phyloP scores from a whole-genome alignment of 176 grass and related monocot genomes.

The barley (Hordeum vulgare) region MorexV3_pseudomolecules_assembly NC_058520.1:507232610-507233109 shows the following conservation, averaged over 20 bases:
- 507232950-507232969: conserved; percentile 99
- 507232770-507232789: not conserved
- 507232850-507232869: not conserved
- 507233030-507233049: conserved; percentile 74
- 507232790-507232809: not conserved
- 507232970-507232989: conserved; percentile 96
- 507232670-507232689: conserved; percentile 96
- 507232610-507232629: not conserved
- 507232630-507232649: conserved; percentile 21
- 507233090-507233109: conserved; percentile 54
- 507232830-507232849: not conserved
- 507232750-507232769: not conserved
- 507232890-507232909: conserved; percentile 5
- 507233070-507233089: conserved; percentile 5
- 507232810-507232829: not conserved
- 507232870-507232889: not conserved
- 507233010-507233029: conserved; percentile 99
- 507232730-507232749: conserved; percentile 74
- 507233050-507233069: conserved; percentile 34
- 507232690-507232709: conserved; percentile 98
- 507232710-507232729: conserved; percentile 83
- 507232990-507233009: conserved; percentile 93
- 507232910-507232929: conserved; percentile 81
- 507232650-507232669: conserved; percentile 79
- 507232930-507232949: conserved; percentile 95